phyloP scores from a whole-genome alignment of 257 asterid species.

The Gynochthodes officinalis region DNA sequence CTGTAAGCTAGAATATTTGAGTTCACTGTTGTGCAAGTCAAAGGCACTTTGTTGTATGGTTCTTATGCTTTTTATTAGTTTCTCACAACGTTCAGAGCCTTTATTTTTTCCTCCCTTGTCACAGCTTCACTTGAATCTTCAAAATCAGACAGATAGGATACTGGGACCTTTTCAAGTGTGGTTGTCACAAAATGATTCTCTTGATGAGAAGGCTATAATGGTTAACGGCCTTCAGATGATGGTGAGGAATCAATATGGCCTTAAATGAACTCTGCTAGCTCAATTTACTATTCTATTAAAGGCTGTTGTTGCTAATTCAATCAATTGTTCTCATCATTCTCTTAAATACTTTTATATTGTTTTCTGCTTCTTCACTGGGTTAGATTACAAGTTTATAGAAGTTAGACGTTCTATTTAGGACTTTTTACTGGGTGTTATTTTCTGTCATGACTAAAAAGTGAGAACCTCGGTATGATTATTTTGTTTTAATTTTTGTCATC shows the following conservation, averaged over 20 bases:
- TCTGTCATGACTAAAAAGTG: neutral
- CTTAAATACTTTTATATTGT: neutral
- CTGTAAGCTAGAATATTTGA: neutral
- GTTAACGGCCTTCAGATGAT: constrained; percentile 84
- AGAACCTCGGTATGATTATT: neutral
- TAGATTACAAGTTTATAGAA: neutral
- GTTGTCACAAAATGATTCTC: constrained; percentile 68
- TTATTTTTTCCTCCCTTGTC: constrained; percentile 13
- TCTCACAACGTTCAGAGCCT: constrained; percentile 15
- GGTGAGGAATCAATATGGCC: constrained; percentile 46
- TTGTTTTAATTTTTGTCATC: neutral
- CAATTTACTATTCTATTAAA: neutral
- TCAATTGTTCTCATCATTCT: neutral
- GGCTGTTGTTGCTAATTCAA: neutral
- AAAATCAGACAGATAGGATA: constrained; percentile 74
- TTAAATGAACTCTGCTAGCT: neutral
- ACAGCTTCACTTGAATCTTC: constrained; percentile 65
- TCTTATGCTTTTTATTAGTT: neutral
- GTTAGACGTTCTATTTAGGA: neutral
- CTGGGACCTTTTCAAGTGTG: constrained; percentile 92
- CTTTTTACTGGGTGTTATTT: neutral
- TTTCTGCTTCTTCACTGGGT: neutral
- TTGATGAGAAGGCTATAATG: constrained; percentile 76
- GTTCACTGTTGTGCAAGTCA: neutral
- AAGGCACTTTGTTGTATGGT: neutral